Conservation (phyloP, 257 asterid genomes). For the Solanum bulbocastanum region DNA sequence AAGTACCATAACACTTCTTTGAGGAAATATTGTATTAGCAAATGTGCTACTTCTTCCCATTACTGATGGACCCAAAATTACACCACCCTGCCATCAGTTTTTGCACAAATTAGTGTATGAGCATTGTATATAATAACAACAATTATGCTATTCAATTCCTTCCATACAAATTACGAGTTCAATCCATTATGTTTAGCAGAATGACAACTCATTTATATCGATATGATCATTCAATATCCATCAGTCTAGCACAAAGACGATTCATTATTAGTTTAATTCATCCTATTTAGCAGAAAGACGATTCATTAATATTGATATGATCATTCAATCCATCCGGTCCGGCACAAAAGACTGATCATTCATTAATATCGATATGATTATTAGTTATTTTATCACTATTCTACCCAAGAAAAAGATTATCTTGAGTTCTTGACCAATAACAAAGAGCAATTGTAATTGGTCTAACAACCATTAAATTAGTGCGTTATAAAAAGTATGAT, state of each 20-base stretch:
- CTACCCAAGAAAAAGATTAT: background rate
- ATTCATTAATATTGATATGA: background rate
- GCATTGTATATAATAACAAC: background rate
- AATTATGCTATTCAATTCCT: background rate
- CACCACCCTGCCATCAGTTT: conserved; percentile 55
- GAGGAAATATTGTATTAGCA: conserved; percentile 53
- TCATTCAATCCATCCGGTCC: background rate
- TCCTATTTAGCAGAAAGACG: background rate
- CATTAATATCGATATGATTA: background rate
- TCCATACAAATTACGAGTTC: background rate
- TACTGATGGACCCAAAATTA: conserved; percentile 84
- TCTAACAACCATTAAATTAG: too few relatives aligned
- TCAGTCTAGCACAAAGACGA: background rate
- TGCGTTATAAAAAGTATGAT: too few relatives aligned
- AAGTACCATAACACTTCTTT: conserved; percentile 89
- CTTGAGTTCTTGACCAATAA: background rate
- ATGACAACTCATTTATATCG: background rate
- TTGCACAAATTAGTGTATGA: background rate
- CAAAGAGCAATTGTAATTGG: background rate
- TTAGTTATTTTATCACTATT: background rate
- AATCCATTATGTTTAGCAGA: background rate
- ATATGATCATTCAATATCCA: background rate
- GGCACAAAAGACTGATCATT: background rate
- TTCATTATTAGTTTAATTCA: background rate
- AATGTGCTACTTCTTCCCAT: conserved; percentile 48